Evolutionary conservation across 352 stramenopile genomes (phyloP), one percentile per base, ranked within the genome.

Genomic region (Pythium biforme): DNA sequence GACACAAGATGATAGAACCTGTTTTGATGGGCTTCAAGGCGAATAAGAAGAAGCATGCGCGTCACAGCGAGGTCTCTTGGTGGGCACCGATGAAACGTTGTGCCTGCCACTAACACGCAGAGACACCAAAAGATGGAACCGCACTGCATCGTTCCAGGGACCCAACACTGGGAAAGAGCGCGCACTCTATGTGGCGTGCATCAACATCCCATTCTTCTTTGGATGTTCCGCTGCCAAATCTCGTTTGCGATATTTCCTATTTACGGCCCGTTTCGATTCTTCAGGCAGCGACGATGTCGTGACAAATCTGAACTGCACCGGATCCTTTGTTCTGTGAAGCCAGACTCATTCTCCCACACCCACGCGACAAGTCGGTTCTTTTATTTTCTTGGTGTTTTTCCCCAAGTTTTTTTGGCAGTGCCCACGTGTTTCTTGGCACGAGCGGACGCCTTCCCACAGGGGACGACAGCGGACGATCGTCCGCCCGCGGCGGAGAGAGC

Each of bases 381-480:
- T 46, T 34, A 22, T 57, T 58, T 27, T 58, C 12, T 58, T 53
- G 23, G 26, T 53, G 25, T 23, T 53, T 53, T 53, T 39, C 22
- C 14, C n/a, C 6, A 5, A 14, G 37, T 19, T 19, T 43, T 43
- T 43, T 43, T n/a, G 12, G 19, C 15, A n/a, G 14, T n/a, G 17
- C 41, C 51, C 51, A 57, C 33, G 19, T 20, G 51, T 40, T 57
- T 26, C 33, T 25, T 54, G 26, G 29, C 33, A 15, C 11, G 33
- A 57, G 51, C 41, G 51, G 51, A 57, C 51, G 50, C 40, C 40
- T 25, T 47, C 40, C 40, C 40, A 47, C 14, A 31, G 43, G 22
- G 45, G 29, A 23, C 43, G 17, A 5, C 26, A 60, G 59, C 25
- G 59, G 59, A 66, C 59, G 50, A 39, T 55, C 59, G 59, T 66